Percentiles rank a stretch among this genome's conserved stretches.
These are phyloP conservation scores for Firmiana major DNA, from an alignment of 345 rosid genomes.

Conservation along the genomic window DNA sequence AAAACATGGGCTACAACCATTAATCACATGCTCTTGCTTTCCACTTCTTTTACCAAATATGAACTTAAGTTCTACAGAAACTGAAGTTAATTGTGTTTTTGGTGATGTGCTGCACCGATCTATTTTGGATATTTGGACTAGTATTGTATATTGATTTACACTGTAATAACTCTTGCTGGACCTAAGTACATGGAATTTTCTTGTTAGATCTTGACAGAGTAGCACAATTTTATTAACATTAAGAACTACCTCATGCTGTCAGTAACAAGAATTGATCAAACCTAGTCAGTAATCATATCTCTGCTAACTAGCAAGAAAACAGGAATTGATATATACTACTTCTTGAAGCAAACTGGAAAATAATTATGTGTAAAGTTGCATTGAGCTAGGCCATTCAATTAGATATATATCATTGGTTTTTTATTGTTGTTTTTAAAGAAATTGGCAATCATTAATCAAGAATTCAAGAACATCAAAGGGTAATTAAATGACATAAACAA, in stretches of 20 bases:
- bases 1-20: slow-evolving; percentile 71
- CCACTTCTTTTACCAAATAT: slow-evolving; percentile 48
- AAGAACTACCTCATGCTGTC: neutral
- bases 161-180: neutral
- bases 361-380: neutral
- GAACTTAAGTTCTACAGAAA: slow-evolving; percentile 47
- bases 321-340: neutral
- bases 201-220: neutral
- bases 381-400: neutral
- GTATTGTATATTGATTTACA: slow-evolving; percentile 15
- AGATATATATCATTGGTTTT: no score
- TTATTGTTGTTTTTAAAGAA: neutral
- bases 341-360: neutral
- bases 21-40: slow-evolving; percentile 63
- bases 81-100: slow-evolving; percentile 6
- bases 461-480: neutral
- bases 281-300: neutral
- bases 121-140: slow-evolving; percentile 1
- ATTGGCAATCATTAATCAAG: neutral
- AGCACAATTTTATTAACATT: neutral
- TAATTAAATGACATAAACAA: neutral
- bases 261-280: neutral
- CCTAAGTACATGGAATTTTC: slow-evolving; percentile 7
- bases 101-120: neutral
- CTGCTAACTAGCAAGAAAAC: neutral